Evolutionary conservation across 225 moss, liverwort and hornwort species (phyloP).

Genomic region (Straminergon stramineum): DNA sequence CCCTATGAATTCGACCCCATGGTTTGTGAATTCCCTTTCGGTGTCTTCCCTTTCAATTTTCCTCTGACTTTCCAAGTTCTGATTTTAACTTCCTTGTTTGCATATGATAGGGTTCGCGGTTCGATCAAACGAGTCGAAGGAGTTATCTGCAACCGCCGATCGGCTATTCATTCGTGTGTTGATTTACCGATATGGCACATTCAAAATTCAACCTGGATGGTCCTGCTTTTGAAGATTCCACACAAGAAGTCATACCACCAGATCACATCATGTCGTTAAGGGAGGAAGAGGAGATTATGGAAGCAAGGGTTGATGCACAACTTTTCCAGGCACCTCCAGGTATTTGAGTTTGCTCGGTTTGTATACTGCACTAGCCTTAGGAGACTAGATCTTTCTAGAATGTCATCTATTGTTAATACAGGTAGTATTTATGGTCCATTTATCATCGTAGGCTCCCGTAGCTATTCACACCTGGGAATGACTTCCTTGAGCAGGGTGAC

Average conservation of each 20-base stretch:
- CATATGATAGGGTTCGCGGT: background rate
- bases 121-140: background rate
- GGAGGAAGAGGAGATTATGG: background rate
- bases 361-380: too few relatives aligned
- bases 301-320: background rate
- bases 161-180: background rate
- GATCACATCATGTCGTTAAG: background rate
- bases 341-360: background rate
- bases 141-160: too few relatives aligned
- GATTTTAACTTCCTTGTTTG: background rate
- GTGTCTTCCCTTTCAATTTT: background rate
- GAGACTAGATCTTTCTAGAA: too few relatives aligned
- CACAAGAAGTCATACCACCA: background rate
- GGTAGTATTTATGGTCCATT: background rate
- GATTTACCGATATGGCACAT: background rate
- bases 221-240: background rate
- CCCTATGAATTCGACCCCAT: background rate
- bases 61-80: background rate
- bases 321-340: background rate
- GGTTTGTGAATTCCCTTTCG: background rate
- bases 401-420: background rate
- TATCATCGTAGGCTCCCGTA: background rate
- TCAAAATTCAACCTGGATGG: background rate
- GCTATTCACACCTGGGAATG: background rate
- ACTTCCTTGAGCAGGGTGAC: background rate